These are phyloP conservation scores for Kodamaea jinghongensis DNA, from an alignment of 805 yeast species.

Conservation along the genomic window DNA sequence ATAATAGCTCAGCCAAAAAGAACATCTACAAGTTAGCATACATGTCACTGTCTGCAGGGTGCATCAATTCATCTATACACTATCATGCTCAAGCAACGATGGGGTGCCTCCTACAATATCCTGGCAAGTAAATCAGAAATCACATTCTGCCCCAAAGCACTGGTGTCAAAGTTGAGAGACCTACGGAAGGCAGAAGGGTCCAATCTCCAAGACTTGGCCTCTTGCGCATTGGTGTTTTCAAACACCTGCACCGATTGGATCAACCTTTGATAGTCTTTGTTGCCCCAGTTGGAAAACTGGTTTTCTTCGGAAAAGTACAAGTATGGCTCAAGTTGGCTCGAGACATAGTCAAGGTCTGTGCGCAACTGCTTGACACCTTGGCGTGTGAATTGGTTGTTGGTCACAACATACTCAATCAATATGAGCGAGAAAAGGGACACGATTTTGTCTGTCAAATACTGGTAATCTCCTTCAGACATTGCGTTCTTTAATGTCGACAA, in stretches of 20 bases:
- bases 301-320: conserved; percentile 17
- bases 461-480: conserved; percentile 32
- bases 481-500: conserved; percentile 21
- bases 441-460: conserved; percentile 23
- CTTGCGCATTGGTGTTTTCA: conserved; percentile 19
- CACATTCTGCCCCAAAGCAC: conserved; percentile 20
- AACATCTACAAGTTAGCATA: too few species aligned
- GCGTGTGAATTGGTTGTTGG: conserved; percentile 36
- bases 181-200: conserved; percentile 18
- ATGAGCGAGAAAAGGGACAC: conserved; percentile 26
- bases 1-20: too few species aligned
- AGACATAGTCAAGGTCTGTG: conserved; percentile 26
- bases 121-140: conserved; percentile 27
- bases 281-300: conserved; percentile 20
- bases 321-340: conserved; percentile 15
- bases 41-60: too few species aligned
- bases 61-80: too few species aligned
- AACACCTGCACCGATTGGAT: conserved; percentile 30
- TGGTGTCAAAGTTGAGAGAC: conserved; percentile 18
- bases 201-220: conserved; percentile 19
- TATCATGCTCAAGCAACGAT: neutral
- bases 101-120: conserved; percentile 16
- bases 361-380: conserved; percentile 33
- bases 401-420: conserved; percentile 36
- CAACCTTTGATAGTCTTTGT: conserved; percentile 24